A percentile compares a stretch with the other conserved stretches of the same genome.
Evolutionary conservation across 73 alveolate genomes (phyloP).

Genomic region (Tetrahymena malaccensis): DNA sequence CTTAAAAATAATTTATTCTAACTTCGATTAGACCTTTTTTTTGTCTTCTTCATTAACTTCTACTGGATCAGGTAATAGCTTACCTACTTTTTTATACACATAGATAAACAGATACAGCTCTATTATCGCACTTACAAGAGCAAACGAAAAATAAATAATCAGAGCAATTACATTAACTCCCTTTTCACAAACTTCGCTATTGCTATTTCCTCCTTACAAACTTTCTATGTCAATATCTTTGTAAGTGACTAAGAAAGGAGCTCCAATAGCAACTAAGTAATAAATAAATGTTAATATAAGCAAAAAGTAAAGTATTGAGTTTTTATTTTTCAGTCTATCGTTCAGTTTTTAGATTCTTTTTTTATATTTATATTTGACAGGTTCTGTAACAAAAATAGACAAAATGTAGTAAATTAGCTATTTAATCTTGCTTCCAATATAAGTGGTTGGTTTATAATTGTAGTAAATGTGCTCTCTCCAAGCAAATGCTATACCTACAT

Average conservation of each 20-base stretch:
- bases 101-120: background rate
- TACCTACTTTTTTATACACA: background rate
- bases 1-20: background rate
- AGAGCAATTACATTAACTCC: background rate
- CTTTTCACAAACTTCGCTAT: background rate
- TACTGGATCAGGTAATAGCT: background rate
- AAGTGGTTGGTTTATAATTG: background rate
- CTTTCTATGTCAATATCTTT: background rate
- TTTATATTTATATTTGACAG: background rate
- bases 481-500: background rate
- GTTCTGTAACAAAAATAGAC: background rate
- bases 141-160: background rate
- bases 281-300: background rate
- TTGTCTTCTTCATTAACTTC: background rate
- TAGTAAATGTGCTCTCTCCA: background rate
- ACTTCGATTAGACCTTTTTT: background rate
- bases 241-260: background rate
- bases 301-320: background rate
- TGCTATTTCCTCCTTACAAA: background rate
- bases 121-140: background rate
- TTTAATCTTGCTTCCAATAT: background rate
- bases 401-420: background rate
- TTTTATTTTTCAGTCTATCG: background rate
- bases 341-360: background rate
- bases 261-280: background rate